A percentile compares a stretch with the other conserved stretches of the same genome.
phyloP scores from a whole-genome alignment of 352 stramenopile genomes.

The Pelagophyceae sp. region DNA sequence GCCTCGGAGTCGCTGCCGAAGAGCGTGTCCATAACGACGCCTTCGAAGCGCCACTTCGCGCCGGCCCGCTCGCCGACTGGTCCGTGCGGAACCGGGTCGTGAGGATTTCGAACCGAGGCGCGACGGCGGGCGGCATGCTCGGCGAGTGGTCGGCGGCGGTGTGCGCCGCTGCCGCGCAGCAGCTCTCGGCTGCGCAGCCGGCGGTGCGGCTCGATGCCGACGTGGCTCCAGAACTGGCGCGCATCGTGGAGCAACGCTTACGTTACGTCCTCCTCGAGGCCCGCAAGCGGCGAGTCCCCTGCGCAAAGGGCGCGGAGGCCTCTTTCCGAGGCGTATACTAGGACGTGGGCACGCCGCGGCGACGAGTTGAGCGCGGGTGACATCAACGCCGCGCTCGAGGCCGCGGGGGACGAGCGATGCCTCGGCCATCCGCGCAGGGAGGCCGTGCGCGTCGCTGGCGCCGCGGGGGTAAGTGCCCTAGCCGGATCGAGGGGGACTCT shows the following conservation, averaged over 20 bases:
- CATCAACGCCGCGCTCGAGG: slow-evolving; percentile 7
- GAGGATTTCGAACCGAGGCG: background rate
- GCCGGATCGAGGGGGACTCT: background rate
- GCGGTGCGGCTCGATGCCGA: background rate
- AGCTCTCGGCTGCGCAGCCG: background rate
- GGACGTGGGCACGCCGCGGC: slow-evolving; percentile 1
- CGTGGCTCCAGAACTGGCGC: background rate
- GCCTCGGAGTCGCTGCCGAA: background rate
- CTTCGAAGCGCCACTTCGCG: too few relatives aligned
- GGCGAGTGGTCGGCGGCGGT: background rate
- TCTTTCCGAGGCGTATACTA: background rate
- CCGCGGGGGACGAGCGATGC: background rate
- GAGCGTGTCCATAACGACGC: background rate
- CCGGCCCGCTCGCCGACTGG: too few relatives aligned
- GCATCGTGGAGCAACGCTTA: background rate
- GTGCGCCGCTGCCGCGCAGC: background rate
- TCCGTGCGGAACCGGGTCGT: too few relatives aligned
- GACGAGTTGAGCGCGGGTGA: background rate
- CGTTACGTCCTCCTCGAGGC: background rate
- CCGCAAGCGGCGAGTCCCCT: background rate
- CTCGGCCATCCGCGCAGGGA: background rate
- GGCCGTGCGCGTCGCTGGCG: too few relatives aligned
- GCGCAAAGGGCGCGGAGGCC: background rate
- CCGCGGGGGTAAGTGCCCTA: too few relatives aligned
- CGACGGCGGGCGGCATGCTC: background rate